Conservation (phyloP, 495 filamentous ascomycete species). For the Acidomyces sp. region DNA sequence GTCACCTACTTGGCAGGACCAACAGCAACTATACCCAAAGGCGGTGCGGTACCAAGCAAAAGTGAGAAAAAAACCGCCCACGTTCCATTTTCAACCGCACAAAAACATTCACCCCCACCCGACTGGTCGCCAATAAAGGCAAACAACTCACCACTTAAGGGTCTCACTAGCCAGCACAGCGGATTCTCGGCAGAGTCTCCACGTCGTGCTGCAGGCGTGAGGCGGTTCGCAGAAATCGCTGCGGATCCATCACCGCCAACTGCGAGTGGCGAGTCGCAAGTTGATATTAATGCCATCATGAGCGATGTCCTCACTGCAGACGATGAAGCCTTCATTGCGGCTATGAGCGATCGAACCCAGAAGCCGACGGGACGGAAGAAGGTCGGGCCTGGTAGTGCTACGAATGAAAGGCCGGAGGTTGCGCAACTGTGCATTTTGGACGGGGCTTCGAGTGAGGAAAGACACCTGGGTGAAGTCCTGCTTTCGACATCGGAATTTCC, state of each 20-base stretch:
- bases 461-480: no score
- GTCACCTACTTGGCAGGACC: not conserved
- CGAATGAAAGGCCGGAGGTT: not conserved
- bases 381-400: not conserved
- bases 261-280: constrained; percentile 8
- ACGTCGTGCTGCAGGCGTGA: constrained; percentile 12
- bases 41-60: no score
- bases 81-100: constrained; percentile 17
- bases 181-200: constrained; percentile 8
- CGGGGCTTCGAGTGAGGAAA: not conserved
- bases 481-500: no score
- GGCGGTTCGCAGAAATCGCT: constrained; percentile 26
- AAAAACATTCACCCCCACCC: constrained; percentile 15
- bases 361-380: constrained; percentile 13
- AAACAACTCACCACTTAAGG: constrained; percentile 11
- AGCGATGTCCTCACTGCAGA: constrained; percentile 22
- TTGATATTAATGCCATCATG: constrained; percentile 21
- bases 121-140: constrained; percentile 8
- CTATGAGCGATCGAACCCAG: constrained; percentile 1
- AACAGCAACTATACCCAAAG: no score
- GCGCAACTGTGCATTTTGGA: not conserved
- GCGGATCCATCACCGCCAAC: constrained; percentile 21
- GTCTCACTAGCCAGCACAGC: constrained; percentile 12
- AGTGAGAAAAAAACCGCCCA: constrained; percentile 10
- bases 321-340: constrained; percentile 17